Percentiles rank a stretch among this genome's conserved stretches.
Evolutionary conservation across 2,329 filamentous ascomycete species (phyloP).

Genomic region (Colletotrichum tabaci): DNA sequence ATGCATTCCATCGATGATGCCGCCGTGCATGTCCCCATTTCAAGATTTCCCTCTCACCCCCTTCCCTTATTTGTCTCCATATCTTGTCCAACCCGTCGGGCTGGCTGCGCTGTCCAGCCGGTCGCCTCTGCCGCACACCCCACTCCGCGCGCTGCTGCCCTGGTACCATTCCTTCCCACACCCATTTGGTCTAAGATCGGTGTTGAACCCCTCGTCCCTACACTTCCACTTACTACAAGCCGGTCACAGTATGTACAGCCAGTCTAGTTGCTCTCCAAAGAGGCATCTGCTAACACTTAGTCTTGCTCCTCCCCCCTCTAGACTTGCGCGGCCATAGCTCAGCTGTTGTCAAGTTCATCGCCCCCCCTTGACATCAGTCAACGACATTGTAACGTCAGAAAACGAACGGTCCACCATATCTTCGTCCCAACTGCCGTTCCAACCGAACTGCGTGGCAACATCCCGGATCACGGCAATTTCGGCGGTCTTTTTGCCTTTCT

Average conservation of each 20-base stretch:
- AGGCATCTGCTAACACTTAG: slow-evolving; percentile 31
- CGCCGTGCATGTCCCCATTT: slow-evolving; percentile 27
- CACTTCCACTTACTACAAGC: slow-evolving; percentile 20
- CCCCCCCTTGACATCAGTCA: background rate
- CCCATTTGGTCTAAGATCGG: slow-evolving; percentile 35
- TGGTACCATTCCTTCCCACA: slow-evolving; percentile 35
- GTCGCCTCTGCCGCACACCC: slow-evolving; percentile 36
- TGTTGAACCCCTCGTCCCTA: slow-evolving; percentile 15
- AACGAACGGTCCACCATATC: background rate
- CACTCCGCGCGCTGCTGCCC: slow-evolving; percentile 33
- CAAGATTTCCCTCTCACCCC: slow-evolving; percentile 23
- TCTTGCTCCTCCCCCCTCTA: slow-evolving; percentile 20
- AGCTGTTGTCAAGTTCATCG: background rate
- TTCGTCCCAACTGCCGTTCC: background rate
- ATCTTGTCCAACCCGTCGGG: slow-evolving; percentile 12
- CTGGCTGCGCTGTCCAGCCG: slow-evolving; percentile 8
- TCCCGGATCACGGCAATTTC: background rate
- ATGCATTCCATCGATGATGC: slow-evolving; percentile 35
- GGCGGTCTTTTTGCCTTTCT: no score
- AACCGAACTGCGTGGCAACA: background rate
- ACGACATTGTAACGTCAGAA: background rate
- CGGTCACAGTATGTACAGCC: slow-evolving; percentile 34
- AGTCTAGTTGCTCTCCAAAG: slow-evolving; percentile 2
- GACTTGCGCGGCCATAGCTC: background rate
- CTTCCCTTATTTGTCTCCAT: slow-evolving; percentile 20